phyloP scores from a whole-genome alignment of 2,329 filamentous ascomycete species.

The Fusarium sarcochroum region DNA sequence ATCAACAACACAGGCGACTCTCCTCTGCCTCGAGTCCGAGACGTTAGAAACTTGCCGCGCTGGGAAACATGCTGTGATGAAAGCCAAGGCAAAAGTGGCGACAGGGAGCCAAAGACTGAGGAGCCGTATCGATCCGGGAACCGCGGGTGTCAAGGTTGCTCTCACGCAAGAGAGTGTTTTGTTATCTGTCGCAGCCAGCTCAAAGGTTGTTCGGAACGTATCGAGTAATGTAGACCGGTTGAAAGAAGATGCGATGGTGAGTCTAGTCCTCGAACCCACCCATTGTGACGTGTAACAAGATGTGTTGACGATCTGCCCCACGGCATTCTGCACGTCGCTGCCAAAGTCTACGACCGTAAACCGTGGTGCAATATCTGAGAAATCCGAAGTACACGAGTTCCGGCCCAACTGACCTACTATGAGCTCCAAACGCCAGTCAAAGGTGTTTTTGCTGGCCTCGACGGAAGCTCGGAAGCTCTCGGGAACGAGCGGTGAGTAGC shows the following conservation, averaged over 20 bases:
- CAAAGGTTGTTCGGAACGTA: constrained; percentile 13
- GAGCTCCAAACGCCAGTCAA: constrained; percentile 13
- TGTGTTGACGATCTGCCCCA: constrained; percentile 17
- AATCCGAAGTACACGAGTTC: constrained; percentile 10
- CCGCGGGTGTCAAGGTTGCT: constrained; percentile 19
- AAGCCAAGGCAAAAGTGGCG: constrained; percentile 2
- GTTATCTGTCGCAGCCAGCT: not conserved
- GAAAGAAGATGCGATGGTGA: constrained; percentile 13
- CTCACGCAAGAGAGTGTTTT: not conserved
- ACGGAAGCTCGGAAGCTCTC: constrained; percentile 21
- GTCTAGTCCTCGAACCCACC: constrained; percentile 3
- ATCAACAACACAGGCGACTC: constrained; percentile 52
- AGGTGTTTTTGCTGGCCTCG: not conserved
- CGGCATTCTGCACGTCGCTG: not conserved
- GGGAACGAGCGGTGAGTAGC: constrained; percentile 7
- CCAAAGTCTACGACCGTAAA: constrained; percentile 14
- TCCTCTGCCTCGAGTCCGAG: not conserved
- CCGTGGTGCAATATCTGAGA: not conserved
- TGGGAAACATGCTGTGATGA: constrained; percentile 20
- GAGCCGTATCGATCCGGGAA: constrained; percentile 1
- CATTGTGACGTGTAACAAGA: constrained; percentile 10
- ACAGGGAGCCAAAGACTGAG: constrained; percentile 27
- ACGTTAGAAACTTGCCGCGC: not conserved
- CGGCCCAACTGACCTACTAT: not conserved
- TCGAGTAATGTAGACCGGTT: constrained; percentile 25